Evolutionary conservation across 2,329 filamentous ascomycete genomes (phyloP), one percentile per base, ranked within the genome.

Genomic region (Scedosporium boydii): DNA sequence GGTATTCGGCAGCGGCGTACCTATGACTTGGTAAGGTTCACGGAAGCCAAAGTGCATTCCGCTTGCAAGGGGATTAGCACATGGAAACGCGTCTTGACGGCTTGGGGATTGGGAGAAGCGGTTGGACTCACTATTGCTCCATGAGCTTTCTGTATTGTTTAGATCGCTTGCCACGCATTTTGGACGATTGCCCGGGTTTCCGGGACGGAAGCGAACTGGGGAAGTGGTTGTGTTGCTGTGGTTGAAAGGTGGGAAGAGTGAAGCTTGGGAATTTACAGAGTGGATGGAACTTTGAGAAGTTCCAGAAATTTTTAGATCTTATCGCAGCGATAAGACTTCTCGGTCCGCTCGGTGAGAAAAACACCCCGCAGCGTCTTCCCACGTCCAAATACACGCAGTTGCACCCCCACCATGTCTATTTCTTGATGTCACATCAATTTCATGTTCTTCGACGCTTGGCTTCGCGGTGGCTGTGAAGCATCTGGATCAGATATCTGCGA

Each of bases 1-100:
- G 9, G 6, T 26, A 56, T 56, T 3, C 62, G 61, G 53, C 26
- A 21, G 53, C 18, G 63, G 70, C 78, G 63, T 77, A 88, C 86
- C 80, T 53, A 96, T 79, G 60, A 96, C 88, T 77, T 98, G 95
- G 77, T 97, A 98, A 10, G 95, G 92, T 76, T 95, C 90, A 68
- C 93, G 90, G 75, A 97, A 97, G 64, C 89, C 88, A 73, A 96
- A 97, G 29, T 61, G 59, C 46, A 61, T 61, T 27, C 42, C 41
- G 53, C 59, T 61, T 27, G 29, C 9, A 44, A 21, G 56, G 10
- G 23, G 23, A 38, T 55, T 55, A 46, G 42, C 21, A 53, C 16
- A 12, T 26, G 46, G 46, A 3, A 23, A 44, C 26, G 6, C 2
- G 44, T 14, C 42, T 16, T 1, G 12, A 34, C 38, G 4, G 10